These are phyloP conservation scores for Syzygium grande DNA, from an alignment of 345 rosid genomes.

Conservation along the genomic window DNA sequence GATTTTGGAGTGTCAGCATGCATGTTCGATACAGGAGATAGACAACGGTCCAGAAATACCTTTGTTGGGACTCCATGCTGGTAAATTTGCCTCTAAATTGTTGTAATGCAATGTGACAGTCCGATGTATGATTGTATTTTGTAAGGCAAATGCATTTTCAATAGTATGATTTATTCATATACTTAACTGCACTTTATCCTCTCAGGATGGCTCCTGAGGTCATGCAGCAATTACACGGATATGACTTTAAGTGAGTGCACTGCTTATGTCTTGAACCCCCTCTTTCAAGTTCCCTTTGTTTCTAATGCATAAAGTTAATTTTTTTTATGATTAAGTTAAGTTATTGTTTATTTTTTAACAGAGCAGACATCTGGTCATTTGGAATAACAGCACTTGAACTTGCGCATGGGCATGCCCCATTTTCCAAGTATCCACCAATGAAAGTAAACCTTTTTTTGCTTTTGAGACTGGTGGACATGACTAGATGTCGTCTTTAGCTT, in stretches of 20 bases:
- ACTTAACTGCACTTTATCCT: not conserved
- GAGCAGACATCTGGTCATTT: constrained; percentile 98
- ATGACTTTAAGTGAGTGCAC: constrained; percentile 89
- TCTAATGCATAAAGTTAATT: not conserved
- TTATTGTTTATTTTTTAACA: constrained; percentile 14
- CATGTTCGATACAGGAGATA: constrained; percentile 97
- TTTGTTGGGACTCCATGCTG: constrained; percentile 99
- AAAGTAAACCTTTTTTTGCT: constrained; percentile 31
- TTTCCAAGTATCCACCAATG: constrained; percentile 98
- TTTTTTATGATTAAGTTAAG: not conserved
- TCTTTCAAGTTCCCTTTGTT: not conserved
- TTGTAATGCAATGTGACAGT: not conserved
- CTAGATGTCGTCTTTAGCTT: not conserved
- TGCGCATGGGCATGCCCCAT: constrained; percentile 99
- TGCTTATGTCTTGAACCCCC: not conserved
- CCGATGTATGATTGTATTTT: not conserved
- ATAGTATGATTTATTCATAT: not conserved
- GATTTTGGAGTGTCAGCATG: constrained; percentile 98
- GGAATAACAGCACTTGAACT: constrained; percentile 99
- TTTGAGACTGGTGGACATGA: not conserved
- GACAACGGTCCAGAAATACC: constrained; percentile 95
- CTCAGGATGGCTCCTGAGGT: constrained; percentile 99
- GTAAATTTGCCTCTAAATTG: constrained; percentile 19
- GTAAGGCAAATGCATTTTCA: not conserved
- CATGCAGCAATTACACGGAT: constrained; percentile 98